Evolutionary conservation across 1,284 basidiomycete species (phyloP), one percentile per base, ranked within the genome.

Genomic region (Ustilago sp.): DNA sequence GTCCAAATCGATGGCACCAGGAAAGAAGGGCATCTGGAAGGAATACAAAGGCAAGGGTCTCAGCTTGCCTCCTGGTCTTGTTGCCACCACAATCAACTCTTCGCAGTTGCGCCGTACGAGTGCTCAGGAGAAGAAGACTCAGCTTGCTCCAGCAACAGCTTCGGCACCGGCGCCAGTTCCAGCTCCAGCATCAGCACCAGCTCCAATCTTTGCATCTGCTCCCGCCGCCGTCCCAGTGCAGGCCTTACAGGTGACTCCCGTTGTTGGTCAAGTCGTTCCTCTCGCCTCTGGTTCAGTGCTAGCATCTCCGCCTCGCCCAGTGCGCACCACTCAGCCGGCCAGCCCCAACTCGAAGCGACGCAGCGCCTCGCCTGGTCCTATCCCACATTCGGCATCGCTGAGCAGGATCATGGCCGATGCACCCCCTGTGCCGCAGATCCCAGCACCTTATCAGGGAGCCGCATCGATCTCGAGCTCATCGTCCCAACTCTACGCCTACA

Each of bases 31-130:
- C 6, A 51, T 60, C 7, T 74, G 71, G 76, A 58, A 64, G 41
- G 68, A 80, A 52, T 81, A 80, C 68, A 72, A 72, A 38, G 80
- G 80, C 59, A 74, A 76, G 12, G 80, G 78, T 31, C 70, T 81
- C 50, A 80, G 73, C 59, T 43, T 81, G 41, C 80, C 80, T 15
- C 72, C 77, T 17, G 80, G 80, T 41, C 68, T 81, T 0, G 54
- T 80, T 13, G 80, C 79, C 2, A 81, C 80, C 19, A 81, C 79
- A 1, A 78, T 81, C 45, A 79, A 74, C 48, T 75, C 66, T 19
- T 80, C 80, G 19, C 48, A 59, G 39, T 31, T 65, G 52, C 74
- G 74, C 34, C 64, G 68, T 6, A 58, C 58, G 59, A 67, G 59
- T 38, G 54, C 12, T 15, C 63, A 66, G 35, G 67, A 67, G 32